phyloP scores from a whole-genome alignment of 805 yeast genomes.

The Tetrapisispora iriomotensis region DNA sequence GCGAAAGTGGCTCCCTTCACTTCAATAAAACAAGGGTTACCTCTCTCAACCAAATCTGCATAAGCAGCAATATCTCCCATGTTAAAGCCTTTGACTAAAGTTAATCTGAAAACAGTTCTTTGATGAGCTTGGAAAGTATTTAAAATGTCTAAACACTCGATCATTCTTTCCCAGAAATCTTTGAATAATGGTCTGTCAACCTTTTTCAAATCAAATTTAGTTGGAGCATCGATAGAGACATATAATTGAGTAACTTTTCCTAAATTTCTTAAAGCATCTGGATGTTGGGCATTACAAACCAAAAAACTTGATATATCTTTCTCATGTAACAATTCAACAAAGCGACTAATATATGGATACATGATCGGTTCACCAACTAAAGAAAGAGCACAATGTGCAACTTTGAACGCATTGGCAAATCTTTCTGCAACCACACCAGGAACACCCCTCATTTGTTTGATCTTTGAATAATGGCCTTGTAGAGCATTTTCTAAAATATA shows the following conservation, averaged over 20 bases:
- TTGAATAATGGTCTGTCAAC: constrained; percentile 83
- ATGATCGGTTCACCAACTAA: constrained; percentile 92
- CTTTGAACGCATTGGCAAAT: constrained; percentile 83
- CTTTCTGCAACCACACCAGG: constrained; percentile 89
- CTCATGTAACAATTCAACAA: constrained; percentile 70
- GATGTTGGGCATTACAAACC: constrained; percentile 95
- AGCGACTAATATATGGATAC: constrained; percentile 83
- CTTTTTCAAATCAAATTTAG: constrained; percentile 64
- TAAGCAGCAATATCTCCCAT: constrained; percentile 72
- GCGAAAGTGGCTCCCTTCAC: constrained; percentile 94
- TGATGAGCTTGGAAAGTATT: constrained; percentile 67
- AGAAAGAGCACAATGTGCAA: constrained; percentile 84
- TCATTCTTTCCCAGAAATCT: constrained; percentile 87
- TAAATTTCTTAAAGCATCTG: constrained; percentile 62
- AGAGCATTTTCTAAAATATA: constrained; percentile 75
- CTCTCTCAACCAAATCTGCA: constrained; percentile 77
- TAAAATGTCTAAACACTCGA: constrained; percentile 70
- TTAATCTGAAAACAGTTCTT: constrained; percentile 83
- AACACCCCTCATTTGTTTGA: constrained; percentile 90
- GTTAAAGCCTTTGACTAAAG: constrained; percentile 87
- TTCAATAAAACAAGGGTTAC: constrained; percentile 79
- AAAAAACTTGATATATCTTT: constrained; percentile 74
- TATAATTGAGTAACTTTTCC: constrained; percentile 80
- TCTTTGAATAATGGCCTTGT: constrained; percentile 81
- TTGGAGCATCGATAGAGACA: constrained; percentile 92